Evolutionary conservation across 805 yeast species (phyloP), one percentile per base, ranked within the genome.

Genomic region (Candida sakaeoensis): DNA sequence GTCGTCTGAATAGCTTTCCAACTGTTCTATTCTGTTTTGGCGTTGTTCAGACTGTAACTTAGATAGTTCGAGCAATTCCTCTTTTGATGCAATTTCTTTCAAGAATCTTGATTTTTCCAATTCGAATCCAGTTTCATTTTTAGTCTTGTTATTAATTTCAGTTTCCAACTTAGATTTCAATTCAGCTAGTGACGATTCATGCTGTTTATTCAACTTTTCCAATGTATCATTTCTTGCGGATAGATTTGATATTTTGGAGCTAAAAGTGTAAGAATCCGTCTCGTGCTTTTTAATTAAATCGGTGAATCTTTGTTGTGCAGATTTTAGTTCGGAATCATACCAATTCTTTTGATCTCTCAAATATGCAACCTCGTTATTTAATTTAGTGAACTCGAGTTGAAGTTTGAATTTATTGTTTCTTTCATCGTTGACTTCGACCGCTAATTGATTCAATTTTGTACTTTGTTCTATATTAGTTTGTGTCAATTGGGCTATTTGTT

Each of bases 61-160:
- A 40, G 82, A 65, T 13, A 85, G 61, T 31, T 74, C 77, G 4
- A 77, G 64, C 27, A 81, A 58, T 36, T 84, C 77, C 36, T 81
- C 81, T 55, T 82, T 86, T 33, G 77, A 60, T 2, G 76, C 46
- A 4, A 63, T 36, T 40, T 68, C 72, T 38, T 55, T 61, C n/a
- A 56, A 42, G 14, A 58, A 52, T 30, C 58, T 57, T 8, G 58
- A 56, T 60, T 80, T 72, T 52, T 82, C 89, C 23, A 72, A 71
- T 32, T 61, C 63, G 22, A 48, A 48, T 22, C 54, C 51, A 12
- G 58, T 52, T 33, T 53, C 58, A 22, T 57, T 41, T 8, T 51
- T 51, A 1, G 57, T 43, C 6, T 43, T 46, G 26, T 53, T 41
- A 5, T 51, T 35, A 3, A 54, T 37, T 28, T 52, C 54, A n/a